Conservation (phyloP, 345 rosid genomes). For the Conringia planisiliqua region DNA sequence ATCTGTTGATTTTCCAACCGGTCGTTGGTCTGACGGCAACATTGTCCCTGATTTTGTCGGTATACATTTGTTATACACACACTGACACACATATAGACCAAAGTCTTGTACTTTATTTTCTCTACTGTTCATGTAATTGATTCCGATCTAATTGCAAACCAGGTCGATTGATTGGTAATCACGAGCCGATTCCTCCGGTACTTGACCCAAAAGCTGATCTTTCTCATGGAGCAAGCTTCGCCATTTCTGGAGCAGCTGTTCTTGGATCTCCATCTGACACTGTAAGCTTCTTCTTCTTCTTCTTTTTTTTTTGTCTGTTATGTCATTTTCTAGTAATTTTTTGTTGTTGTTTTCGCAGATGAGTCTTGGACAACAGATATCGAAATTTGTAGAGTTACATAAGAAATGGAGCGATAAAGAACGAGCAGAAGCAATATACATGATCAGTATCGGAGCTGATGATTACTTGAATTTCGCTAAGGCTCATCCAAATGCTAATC, state of each 20-base stretch:
- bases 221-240: slow-evolving; percentile 33
- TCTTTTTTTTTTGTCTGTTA: neutral
- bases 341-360: neutral
- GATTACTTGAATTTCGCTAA: slow-evolving; percentile 35
- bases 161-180: slow-evolving; percentile 24
- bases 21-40: slow-evolving; percentile 36
- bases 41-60: slow-evolving; percentile 34
- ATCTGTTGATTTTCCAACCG: slow-evolving; percentile 27
- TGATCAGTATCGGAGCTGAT: slow-evolving; percentile 30
- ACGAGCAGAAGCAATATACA: slow-evolving; percentile 25
- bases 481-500: slow-evolving; percentile 26
- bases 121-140: neutral
- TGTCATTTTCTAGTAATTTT: neutral
- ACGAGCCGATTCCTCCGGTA: slow-evolving; percentile 24
- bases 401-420: slow-evolving; percentile 26
- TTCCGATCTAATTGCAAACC: neutral
- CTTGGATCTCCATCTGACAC: slow-evolving; percentile 26
- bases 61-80: neutral
- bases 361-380: slow-evolving; percentile 24
- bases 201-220: slow-evolving; percentile 30
- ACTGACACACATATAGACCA: neutral
- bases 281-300: slow-evolving; percentile 12
- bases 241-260: slow-evolving; percentile 28
- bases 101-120: neutral
- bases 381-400: slow-evolving; percentile 6